Conservation (phyloP, 192 early-diverging fungal genomes). For the Phlyctochytrium arcticum region DNA sequence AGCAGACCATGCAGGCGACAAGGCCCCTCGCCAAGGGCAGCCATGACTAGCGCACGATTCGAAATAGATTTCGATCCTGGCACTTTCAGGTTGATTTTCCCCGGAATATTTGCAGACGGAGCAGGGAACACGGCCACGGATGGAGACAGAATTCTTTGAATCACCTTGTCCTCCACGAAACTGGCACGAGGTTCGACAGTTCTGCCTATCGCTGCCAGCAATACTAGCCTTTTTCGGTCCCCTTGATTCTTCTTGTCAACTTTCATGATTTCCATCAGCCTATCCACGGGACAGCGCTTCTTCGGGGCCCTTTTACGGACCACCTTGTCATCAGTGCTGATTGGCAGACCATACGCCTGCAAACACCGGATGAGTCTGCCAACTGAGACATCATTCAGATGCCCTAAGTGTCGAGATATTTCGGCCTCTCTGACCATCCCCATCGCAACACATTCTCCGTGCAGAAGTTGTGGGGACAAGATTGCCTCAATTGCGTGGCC, state of each 20-base stretch:
- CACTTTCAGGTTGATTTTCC: conserved; percentile 50
- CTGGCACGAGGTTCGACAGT: conserved; percentile 80
- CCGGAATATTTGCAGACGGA: not conserved
- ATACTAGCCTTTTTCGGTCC: conserved; percentile 83
- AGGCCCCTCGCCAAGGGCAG: conserved; percentile 78
- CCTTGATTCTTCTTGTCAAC: conserved; percentile 98
- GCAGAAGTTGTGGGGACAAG: conserved; percentile 80
- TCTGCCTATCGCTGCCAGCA: conserved; percentile 79
- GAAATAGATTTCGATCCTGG: conserved; percentile 98
- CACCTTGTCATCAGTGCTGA: conserved; percentile 75
- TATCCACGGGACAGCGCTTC: conserved; percentile 68
- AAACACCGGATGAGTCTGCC: conserved; percentile 81
- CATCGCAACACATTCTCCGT: conserved; percentile 95
- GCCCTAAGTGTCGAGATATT: conserved; percentile 81
- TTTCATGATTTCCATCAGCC: conserved; percentile 84
- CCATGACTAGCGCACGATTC: conserved; percentile 89
- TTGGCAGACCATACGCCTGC: conserved; percentile 82
- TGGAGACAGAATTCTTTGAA: conserved; percentile 76
- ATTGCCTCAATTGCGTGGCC: conserved; percentile 97
- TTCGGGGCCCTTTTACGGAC: conserved; percentile 58
- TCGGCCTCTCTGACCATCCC: conserved; percentile 96
- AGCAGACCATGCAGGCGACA: conserved; percentile 82
- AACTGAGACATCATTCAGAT: conserved; percentile 80
- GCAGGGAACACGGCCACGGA: conserved; percentile 53
- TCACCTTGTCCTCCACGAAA: conserved; percentile 77